A percentile compares a stretch with the other conserved stretches of the same genome.
Evolutionary conservation across 2,329 filamentous ascomycete genomes (phyloP).

Genomic region (Penicillium sp.): DNA sequence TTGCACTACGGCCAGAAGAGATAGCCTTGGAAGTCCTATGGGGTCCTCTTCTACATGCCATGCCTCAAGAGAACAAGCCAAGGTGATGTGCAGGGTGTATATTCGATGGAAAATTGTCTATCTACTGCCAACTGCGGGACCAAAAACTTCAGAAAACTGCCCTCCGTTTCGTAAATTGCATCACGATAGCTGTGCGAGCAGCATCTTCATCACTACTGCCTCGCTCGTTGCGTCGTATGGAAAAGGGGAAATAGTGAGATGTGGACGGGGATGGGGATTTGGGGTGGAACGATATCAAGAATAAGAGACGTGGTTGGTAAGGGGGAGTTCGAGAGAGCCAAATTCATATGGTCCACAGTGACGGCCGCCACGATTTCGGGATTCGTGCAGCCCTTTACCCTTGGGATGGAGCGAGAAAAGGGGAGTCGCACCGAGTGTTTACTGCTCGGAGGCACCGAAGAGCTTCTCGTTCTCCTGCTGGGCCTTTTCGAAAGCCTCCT

Average conservation of each 20-base stretch:
- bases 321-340: constrained; percentile 12
- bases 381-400: constrained; percentile 4
- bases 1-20: too few relatives aligned
- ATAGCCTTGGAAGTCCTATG: constrained; percentile 1
- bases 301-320: constrained; percentile 10
- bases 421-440: constrained; percentile 14
- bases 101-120: constrained; percentile 34
- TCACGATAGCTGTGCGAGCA: constrained; percentile 26
- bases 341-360: too few relatives aligned
- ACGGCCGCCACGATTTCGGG: background rate
- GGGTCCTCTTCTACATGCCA: too few relatives aligned
- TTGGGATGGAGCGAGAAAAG: constrained; percentile 3
- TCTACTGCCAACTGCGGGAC: constrained; percentile 33
- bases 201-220: constrained; percentile 31
- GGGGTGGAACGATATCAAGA: constrained; percentile 11
- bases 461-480: constrained; percentile 93
- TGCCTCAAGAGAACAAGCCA: background rate
- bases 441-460: constrained; percentile 57
- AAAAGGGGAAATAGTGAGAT: constrained; percentile 13
- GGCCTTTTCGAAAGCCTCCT: constrained; percentile 94
- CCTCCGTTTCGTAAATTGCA: constrained; percentile 24
- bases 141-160: constrained; percentile 21
- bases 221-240: constrained; percentile 25
- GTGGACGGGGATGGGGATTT: constrained; percentile 10
- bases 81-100: constrained; percentile 30